Base-by-base conservation (phyloP, 2,329 filamentous ascomycete species). In the Pseudogymnoascus sp. region DNA sequence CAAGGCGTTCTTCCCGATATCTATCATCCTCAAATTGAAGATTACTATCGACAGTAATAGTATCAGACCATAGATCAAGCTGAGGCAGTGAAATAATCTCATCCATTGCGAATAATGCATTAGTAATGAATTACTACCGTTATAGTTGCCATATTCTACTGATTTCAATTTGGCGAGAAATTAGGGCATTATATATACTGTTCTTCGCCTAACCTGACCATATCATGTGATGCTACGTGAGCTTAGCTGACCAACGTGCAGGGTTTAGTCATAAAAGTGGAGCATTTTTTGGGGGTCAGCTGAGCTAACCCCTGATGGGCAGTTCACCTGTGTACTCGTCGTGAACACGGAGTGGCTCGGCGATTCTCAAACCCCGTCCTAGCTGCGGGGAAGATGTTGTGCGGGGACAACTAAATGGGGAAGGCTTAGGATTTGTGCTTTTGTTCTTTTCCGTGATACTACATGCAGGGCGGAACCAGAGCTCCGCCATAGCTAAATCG, bases 251-350 rank as follows among this genome's bases (percentile, higher is more conserved):
- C 46, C 21, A n/a, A 4, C 23, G 7, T 56, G 28, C 21, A 56
- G 46, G 28, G 46, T 56, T 28, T 56, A n/a, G 46, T 56, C n/a
- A 56, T 56, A 56, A 56, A 56, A 56, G 23, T 56, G 21, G 28
- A 31, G 23, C 46, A 28, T 59, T 31, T 59, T 31, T 53, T 16
- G n/a, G n/a, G 23, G 49, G 49, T 59, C 49, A 59, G 12, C 9
- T 34, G 23, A 59, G 49, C 12, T 34, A 31, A 59, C 25, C 25
- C 49, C 49, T 59, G 16, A 59, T 59, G 49, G 49, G 9, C 49
- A 8, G 49, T 2, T 59, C 49, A 59, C 49, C 31, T 59, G 49
- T 59, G 49, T 59, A 34, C 49, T 34, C 49, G 21, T n/a, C 9
- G 42, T 46, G 21, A 46, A 46, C 21, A 25, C 18, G 5, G 42